Base-by-base conservation (phyloP, 306 rosid species). In the Begonia peltatifolia region DNA sequence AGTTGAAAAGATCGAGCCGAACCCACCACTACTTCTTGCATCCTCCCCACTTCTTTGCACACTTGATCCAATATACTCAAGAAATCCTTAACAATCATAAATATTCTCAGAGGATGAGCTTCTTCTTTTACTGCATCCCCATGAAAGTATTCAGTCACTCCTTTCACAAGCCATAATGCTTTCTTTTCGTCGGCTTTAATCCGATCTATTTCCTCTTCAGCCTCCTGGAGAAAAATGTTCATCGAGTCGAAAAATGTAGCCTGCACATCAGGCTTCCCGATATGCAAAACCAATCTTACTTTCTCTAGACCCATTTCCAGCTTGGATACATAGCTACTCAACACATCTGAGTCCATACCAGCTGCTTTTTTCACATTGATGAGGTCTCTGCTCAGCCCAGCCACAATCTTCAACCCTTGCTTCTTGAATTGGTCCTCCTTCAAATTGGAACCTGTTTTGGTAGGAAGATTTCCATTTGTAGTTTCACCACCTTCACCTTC, bases 291-390 rank as follows among this genome's bases (percentile, higher is more conserved):
- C 58, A 64, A 58, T 36, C 80, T 72, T 63, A 86, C 95, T 74
- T 80, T 85, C 58, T 83, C 92, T 11, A 90, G 95, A 75, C 99
- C 99, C 63, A 69, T 78, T 73, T 84, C 95, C 46, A 90, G 95
- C 83, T 90, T 90, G 25, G 86, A 62, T 35, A 90, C 71, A 10
- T 90, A 90, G 79, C 94, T 68, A 77, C 84, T 81, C 22, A 90
- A 74, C 64, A 90, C 95, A 64, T 86, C 95, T 0, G 99, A 86
- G 74, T 90, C 99, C 99, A 90, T 90, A 63, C 92, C 95, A 6
- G 99, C 99, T 13, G 95, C 94, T 54, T 90, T 90, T 68, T 79
- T 86, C 2, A 90, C 92, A 46, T 79, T 79, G 56, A 55, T 48
- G 44, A 90, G 95, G 76, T 90, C 99, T 72, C 84, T 76, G 71